Base-by-base conservation (phyloP, 176 grass and related monocot genomes). In the Rhynchospora tenuis region DNA sequence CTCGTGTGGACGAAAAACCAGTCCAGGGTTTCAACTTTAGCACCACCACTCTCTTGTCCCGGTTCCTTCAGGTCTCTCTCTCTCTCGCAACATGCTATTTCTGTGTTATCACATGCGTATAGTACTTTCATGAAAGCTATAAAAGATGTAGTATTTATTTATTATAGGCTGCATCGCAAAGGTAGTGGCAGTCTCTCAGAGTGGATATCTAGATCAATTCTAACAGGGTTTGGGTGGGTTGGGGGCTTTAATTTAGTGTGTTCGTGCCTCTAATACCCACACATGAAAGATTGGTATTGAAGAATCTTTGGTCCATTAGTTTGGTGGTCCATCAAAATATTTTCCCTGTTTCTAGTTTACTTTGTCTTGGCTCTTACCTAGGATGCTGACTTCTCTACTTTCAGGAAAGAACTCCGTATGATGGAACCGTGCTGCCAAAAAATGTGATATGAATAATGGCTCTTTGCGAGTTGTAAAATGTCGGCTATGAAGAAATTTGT, bases 11-110 rank as follows among this genome's bases (percentile, higher is more conserved):
- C 79, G 75, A 84, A 50, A 83, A 88, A 73, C 83, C 89, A 60
- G 87, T 91, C 61, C 47, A 86, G 60, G 89, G 87, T 16, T 94
- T 94, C 24, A 94, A 94, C 62, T 75, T 81, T 67, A 91, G 92
- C 20, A 91, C 92, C 24, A 84, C 85, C 29, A 87, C 61, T 79
- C 86, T 92, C 69, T 79, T 92, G 48, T 83, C 83, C 14, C 79
- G 82, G 85, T 94, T 86, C 84, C 89, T 94, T 8, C 74, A 82
- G 80, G 80, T 82, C 20, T 82, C 11, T 52, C n/a, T 5, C 60
- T 67, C 43, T 64, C 59, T 64, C 57, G 50, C 43, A 38, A 38
- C 33, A 38, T 38, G 33, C 33, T 38, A 38, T 38, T 38, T 38
- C 3, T 38, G 33, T 4, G 2, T 38, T 38, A 38, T 38, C 2